A percentile compares a stretch with the other conserved stretches of the same genome.
These are phyloP conservation scores for Allantophomopsis cytisporea DNA, from an alignment of 2,329 filamentous ascomycete species.

Conservation along the genomic window DNA sequence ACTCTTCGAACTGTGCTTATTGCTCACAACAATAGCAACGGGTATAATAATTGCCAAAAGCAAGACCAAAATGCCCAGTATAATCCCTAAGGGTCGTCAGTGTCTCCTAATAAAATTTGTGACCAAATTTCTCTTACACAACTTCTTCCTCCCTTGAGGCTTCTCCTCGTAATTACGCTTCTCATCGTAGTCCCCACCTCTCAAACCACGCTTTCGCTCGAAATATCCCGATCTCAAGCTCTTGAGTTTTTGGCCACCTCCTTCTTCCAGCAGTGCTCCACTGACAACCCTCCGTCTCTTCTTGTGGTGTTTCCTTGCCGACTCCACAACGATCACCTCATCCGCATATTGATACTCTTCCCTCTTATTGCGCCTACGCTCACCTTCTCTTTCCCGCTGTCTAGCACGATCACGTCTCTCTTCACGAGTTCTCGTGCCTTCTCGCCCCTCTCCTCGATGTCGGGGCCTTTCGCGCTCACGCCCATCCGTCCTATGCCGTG, in stretches of 20 bases:
- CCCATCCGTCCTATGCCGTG: no score
- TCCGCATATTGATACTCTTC: slow-evolving; percentile 11
- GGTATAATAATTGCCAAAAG: slow-evolving; percentile 54
- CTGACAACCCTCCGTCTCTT: slow-evolving; percentile 46
- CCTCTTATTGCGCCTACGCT: slow-evolving; percentile 7
- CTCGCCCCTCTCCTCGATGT: slow-evolving; percentile 3
- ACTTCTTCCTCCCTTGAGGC: slow-evolving; percentile 30
- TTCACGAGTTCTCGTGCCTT: slow-evolving; percentile 9
- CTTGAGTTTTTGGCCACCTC: slow-evolving; percentile 36
- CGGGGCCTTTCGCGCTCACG: no score
- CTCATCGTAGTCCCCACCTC: slow-evolving; percentile 25
- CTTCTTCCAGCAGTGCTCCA: slow-evolving; percentile 57
- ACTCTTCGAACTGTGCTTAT: not conserved
- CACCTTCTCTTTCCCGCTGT: no score
- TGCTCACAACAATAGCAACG: slow-evolving; percentile 48
- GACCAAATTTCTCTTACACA: slow-evolving; percentile 31
- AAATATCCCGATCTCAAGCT: slow-evolving; percentile 31
- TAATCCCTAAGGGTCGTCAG: slow-evolving; percentile 26
- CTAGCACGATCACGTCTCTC: slow-evolving; percentile 5
- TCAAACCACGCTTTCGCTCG: slow-evolving; percentile 23
- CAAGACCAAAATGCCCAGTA: slow-evolving; percentile 36
- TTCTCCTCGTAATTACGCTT: slow-evolving; percentile 31
- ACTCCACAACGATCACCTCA: slow-evolving; percentile 10
- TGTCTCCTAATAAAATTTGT: slow-evolving; percentile 4
- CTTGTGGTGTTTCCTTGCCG: slow-evolving; percentile 12